Evolutionary conservation across 2,329 filamentous ascomycete species (phyloP).

Genomic region (Cercospora citrullina): DNA sequence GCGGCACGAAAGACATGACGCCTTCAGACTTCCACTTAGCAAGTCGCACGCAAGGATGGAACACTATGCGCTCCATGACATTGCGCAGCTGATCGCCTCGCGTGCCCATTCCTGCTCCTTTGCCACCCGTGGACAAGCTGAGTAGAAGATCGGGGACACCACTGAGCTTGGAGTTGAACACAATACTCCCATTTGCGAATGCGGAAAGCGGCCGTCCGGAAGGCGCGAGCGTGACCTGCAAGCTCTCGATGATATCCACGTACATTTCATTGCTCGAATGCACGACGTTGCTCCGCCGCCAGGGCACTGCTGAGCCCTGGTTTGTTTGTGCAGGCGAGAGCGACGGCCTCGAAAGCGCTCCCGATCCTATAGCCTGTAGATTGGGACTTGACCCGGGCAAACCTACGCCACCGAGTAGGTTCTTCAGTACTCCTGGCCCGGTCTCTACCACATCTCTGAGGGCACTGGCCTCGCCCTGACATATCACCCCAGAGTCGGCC

Average conservation of each 20-base stretch:
- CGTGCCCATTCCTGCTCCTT: constrained; percentile 71
- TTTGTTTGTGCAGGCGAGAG: constrained; percentile 28
- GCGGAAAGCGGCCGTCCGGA: constrained; percentile 85
- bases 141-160: constrained; percentile 89
- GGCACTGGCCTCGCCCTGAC: constrained; percentile 90
- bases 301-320: constrained; percentile 65
- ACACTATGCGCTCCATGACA: constrained; percentile 84
- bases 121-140: constrained; percentile 74
- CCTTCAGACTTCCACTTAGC: constrained; percentile 87
- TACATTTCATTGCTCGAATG: constrained; percentile 98
- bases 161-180: constrained; percentile 92
- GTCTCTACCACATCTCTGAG: constrained; percentile 89
- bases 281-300: constrained; percentile 86
- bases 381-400: constrained; percentile 60
- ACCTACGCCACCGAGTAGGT: constrained; percentile 81
- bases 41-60: constrained; percentile 91
- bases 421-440: constrained; percentile 78
- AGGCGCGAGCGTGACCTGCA: constrained; percentile 84
- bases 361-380: constrained; percentile 27
- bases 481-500: constrained; percentile 89
- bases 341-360: constrained; percentile 21
- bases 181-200: constrained; percentile 86
- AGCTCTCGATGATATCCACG: constrained; percentile 88
- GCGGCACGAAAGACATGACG: constrained; percentile 92
- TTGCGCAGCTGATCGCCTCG: constrained; percentile 38